Base-by-base conservation (phyloP, 768 basidiomycete genomes). In the Mycena leptocephala region DNA sequence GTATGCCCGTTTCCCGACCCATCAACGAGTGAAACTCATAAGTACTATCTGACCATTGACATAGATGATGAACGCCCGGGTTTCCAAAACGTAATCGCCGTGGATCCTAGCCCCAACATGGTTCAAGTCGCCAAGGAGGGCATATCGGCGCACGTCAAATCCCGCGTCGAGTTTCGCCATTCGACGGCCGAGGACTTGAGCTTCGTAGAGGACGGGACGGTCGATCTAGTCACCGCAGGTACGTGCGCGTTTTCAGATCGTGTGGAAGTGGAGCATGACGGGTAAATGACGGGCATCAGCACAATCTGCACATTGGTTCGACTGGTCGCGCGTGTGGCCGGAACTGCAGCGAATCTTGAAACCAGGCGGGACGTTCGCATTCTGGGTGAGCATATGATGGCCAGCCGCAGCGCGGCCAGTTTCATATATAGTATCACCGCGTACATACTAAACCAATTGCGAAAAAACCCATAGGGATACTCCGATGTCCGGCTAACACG, bases 221-320 rank as follows among this genome's bases (percentile, higher is more conserved):
- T 93, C 4, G 95, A 96, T 82, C 80, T 96, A 35, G 82, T 95
- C 32, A 87, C 92, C 16, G 89, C 94, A 24, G 95, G 95, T 91
- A 79, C 67, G 87, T 20, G 2, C n/a, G n/a, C 81, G 48, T 37
- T 53, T 46, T 24, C 20, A 24, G 39, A 24, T 48, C 46, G 46
- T 20, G 59, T 22, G 24, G 68, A 20, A 28, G 28, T 51, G 63
- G 37, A 64, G 9, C 22, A 35, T 56, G 22, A 37, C 72, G 9
- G n/a, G n/a, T n/a, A 28, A 28, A 43, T 11, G 24, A 11, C 33
- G 63, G 4, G 30, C 56, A 46, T 24, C 26, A 95, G 95, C 93
- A 1, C 95, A 95, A 84, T 92, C 94, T 0, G 91, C 91, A 2
- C 95, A 96, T 81, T 96, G 95, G 95, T 96, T 96, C 80, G 89